Base-by-base conservation (phyloP, 2,329 filamentous ascomycete genomes). In the Volutella citrinella region DNA sequence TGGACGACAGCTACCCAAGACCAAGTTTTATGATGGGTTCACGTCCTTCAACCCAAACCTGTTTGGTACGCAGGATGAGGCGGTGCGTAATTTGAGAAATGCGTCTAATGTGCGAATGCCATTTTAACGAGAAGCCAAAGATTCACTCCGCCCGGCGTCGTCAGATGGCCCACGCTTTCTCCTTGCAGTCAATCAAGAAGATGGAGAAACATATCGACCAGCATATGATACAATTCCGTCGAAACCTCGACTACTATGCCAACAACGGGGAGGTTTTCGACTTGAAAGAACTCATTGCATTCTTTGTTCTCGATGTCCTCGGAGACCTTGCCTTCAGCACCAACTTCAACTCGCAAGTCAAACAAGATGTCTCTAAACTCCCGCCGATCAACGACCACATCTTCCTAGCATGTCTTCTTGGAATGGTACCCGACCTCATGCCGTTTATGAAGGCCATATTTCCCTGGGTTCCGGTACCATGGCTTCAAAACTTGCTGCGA, bases 41-140 rank as follows among this genome's bases (percentile, higher is more conserved):
- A 38, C 35, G 8, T 17, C 35, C 4, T 38, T 38, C n/a, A 38
- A 38, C 14, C 30, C 35, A 20, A 38, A 38, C 13, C 20, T 38
- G 10, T 38, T 38, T 21, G 35, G 35, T 3, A 38, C 35, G 9
- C 35, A 33, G 6, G 30, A 30, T 22, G 30, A 38, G 9, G 17
- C 8, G 4, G 35, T 38, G 3, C 4, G 35, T 20, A n/a, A n/a
- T n/a, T n/a, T n/a, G n/a, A n/a, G n/a, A n/a, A n/a, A n/a, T n/a
- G n/a, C n/a, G n/a, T n/a, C n/a, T n/a, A n/a, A n/a, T n/a, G n/a
- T n/a, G n/a, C n/a, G n/a, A n/a, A n/a, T n/a, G n/a, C n/a, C n/a
- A n/a, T 19, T 2, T 16, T 20, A 11, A 32, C 16, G 15, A 3
- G 11, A 19, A 9, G 6, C 15, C 21, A 24, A 17, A 38, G 35